These are phyloP conservation scores for Arthrobotrys megalospora DNA, from an alignment of 2,329 filamentous ascomycete genomes.

Conservation along the genomic window DNA sequence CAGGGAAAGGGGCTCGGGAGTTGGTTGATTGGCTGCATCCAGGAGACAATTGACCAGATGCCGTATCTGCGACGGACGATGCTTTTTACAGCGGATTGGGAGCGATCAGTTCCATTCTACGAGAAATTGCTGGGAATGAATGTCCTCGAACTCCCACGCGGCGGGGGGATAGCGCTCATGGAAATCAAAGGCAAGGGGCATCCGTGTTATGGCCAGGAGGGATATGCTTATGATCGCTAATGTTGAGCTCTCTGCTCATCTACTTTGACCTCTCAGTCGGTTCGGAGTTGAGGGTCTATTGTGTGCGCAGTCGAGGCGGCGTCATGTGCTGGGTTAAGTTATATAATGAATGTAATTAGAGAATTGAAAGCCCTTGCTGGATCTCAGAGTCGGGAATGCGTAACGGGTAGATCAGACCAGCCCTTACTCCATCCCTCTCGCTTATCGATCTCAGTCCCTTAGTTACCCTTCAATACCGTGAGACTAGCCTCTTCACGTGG, in stretches of 20 bases:
- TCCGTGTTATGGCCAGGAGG: slow-evolving; percentile 63
- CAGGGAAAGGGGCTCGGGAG: slow-evolving; percentile 70
- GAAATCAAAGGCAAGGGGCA: slow-evolving; percentile 62
- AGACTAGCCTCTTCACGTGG: no score
- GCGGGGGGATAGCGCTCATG: slow-evolving; percentile 61
- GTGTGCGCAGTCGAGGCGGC: no score
- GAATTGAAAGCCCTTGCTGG: no score
- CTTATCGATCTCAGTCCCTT: no score
- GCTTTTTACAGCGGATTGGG: slow-evolving; percentile 64
- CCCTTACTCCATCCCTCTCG: no score
- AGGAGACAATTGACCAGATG: slow-evolving; percentile 69
- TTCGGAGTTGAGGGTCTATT: no score
- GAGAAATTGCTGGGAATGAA: slow-evolving; percentile 65
- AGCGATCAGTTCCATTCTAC: slow-evolving; percentile 66
- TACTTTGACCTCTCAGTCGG: no score
- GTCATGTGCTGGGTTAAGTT: no score
- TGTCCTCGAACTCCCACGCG: slow-evolving; percentile 61
- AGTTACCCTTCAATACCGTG: no score
- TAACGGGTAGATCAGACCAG: no score
- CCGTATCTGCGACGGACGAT: slow-evolving; percentile 68
- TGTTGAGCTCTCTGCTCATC: neutral
- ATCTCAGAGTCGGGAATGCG: no score
- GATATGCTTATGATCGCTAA: slow-evolving; percentile 1
- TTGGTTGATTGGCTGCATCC: slow-evolving; percentile 70
- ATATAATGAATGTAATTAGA: no score